A percentile compares a stretch with the other conserved stretches of the same genome.
Evolutionary conservation across 257 asterid genomes (phyloP).

Genomic region (Anisodus acutangulus): DNA sequence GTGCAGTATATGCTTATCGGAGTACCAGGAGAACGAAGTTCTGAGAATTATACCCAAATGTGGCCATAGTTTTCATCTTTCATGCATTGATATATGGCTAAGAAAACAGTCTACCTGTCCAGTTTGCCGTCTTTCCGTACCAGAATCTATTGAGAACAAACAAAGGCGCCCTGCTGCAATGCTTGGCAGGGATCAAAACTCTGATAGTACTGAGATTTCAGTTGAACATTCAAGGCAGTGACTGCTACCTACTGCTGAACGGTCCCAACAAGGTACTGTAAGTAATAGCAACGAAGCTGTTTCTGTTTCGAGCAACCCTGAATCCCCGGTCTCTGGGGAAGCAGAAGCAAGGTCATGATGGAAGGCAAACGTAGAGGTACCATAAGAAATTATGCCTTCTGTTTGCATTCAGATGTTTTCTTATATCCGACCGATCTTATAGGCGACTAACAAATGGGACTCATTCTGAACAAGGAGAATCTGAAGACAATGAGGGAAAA

Average conservation of each 20-base stretch:
- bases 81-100: conserved; percentile 89
- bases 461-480: conserved; percentile 3
- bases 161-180: conserved; percentile 39
- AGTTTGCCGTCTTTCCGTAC: conserved; percentile 78
- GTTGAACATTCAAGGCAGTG: conserved; percentile 57
- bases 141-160: conserved; percentile 51
- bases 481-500: conserved; percentile 5
- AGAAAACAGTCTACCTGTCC: conserved; percentile 88
- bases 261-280: conserved; percentile 35
- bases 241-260: conserved; percentile 48
- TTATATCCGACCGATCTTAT: background rate
- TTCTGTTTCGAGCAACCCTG: conserved; percentile 47
- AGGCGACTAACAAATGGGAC: conserved; percentile 6
- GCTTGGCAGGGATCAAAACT: conserved; percentile 44
- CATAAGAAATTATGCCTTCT: conserved; percentile 4
- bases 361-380: conserved; percentile 15
- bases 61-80: conserved; percentile 79
- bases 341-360: conserved; percentile 47
- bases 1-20: conserved; percentile 76
- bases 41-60: conserved; percentile 86
- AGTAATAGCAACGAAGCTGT: conserved; percentile 37
- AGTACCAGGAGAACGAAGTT: conserved; percentile 79
- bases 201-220: conserved; percentile 51
- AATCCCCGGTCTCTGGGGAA: conserved; percentile 45
- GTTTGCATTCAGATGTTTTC: conserved; percentile 15